Percentiles rank a stretch among this genome's conserved stretches.
phyloP scores from a whole-genome alignment of 2,329 filamentous ascomycete genomes.

The Xylaria sp. region DNA sequence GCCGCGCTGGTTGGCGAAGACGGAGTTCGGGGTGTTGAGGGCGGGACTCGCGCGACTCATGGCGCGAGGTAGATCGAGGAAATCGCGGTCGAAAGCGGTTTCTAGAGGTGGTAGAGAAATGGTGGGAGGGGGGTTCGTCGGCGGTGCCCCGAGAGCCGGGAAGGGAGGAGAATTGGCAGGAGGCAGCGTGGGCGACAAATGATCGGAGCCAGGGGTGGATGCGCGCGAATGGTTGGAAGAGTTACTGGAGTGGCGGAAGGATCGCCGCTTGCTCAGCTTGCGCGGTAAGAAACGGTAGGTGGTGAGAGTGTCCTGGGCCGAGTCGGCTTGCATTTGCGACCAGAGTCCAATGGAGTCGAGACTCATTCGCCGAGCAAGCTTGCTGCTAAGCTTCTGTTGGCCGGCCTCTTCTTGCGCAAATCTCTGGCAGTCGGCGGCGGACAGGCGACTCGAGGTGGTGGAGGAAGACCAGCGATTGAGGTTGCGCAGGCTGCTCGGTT shows the following conservation, averaged over 20 bases:
- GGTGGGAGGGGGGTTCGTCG: conserved; percentile 39
- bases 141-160: conserved; percentile 27
- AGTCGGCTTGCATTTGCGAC: conserved; percentile 18
- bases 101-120: conserved; percentile 39
- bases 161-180: conserved; percentile 29
- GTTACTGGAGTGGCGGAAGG: conserved; percentile 27
- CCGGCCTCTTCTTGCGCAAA: conserved; percentile 27
- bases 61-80: conserved; percentile 17
- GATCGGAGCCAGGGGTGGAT: not conserved
- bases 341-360: conserved; percentile 37
- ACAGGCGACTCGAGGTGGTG: conserved; percentile 45
- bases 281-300: conserved; percentile 24
- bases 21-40: conserved; percentile 21
- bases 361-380: conserved; percentile 40
- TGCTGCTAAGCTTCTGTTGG: conserved; percentile 25
- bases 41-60: conserved; percentile 25
- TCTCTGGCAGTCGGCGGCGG: conserved; percentile 27
- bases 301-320: conserved; percentile 6
- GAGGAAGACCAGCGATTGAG: conserved; percentile 51
- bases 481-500: conserved; percentile 41
- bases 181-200: conserved; percentile 30
- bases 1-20: conserved; percentile 20
- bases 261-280: conserved; percentile 27
- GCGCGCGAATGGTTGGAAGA: conserved; percentile 19
- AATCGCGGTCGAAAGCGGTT: conserved; percentile 21